These are phyloP conservation scores for Neurospora sp. DNA, from an alignment of 495 filamentous ascomycete genomes.

Conservation along the genomic window DNA sequence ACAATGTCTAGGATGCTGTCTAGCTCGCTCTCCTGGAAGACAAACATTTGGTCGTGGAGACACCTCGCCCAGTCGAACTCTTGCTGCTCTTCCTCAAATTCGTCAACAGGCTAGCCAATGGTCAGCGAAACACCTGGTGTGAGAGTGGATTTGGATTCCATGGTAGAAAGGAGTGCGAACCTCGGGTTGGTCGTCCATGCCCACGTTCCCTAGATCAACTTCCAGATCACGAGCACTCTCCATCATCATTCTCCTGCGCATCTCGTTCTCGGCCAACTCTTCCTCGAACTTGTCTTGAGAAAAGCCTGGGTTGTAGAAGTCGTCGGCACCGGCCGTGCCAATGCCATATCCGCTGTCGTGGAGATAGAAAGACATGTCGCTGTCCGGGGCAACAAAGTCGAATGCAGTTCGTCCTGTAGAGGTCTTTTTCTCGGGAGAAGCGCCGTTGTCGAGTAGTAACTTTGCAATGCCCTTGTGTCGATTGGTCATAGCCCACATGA, in stretches of 20 bases:
- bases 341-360: constrained; percentile 89
- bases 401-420: constrained; percentile 90
- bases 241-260: constrained; percentile 98
- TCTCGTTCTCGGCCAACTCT: constrained; percentile 92
- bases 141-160: background rate
- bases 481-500: constrained; percentile 99
- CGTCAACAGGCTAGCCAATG: constrained; percentile 55
- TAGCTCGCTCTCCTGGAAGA: constrained; percentile 92
- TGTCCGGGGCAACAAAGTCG: constrained; percentile 88
- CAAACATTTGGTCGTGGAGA: constrained; percentile 98
- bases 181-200: constrained; percentile 92
- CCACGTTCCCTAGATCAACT: constrained; percentile 91
- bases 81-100: constrained; percentile 78
- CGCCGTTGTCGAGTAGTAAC: constrained; percentile 80
- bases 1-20: constrained; percentile 86
- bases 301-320: constrained; percentile 91
- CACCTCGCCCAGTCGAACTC: constrained; percentile 98
- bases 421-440: constrained; percentile 90
- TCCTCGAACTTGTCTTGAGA: constrained; percentile 93
- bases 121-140: constrained; percentile 5
- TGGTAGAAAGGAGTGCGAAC: constrained; percentile 36
- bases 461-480: constrained; percentile 93
- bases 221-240: constrained; percentile 96
- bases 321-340: constrained; percentile 80
- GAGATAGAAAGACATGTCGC: constrained; percentile 90